Percentiles rank a stretch among this genome's conserved stretches.
These are phyloP conservation scores for Kodamaea hsintzibuensis DNA, from an alignment of 805 yeast species.

Conservation along the genomic window DNA sequence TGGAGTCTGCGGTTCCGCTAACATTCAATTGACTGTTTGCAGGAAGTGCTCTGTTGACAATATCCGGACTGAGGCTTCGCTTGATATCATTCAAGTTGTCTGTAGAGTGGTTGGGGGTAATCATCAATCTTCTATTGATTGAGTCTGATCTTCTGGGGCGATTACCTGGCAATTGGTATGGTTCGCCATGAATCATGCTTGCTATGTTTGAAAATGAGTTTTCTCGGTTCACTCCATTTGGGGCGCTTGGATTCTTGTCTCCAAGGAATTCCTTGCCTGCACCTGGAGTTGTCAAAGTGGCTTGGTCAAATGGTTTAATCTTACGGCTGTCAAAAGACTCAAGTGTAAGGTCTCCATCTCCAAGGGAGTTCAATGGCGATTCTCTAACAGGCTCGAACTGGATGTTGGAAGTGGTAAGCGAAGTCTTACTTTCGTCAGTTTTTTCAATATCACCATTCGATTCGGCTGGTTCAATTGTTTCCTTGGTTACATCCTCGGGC, in stretches of 20 bases:
- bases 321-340: slow-evolving; percentile 23
- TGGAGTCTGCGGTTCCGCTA: slow-evolving; percentile 19
- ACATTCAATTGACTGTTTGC: slow-evolving; percentile 17
- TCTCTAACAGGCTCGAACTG: slow-evolving; percentile 50
- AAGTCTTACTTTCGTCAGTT: slow-evolving; percentile 3
- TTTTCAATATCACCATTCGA: slow-evolving; percentile 1
- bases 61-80: slow-evolving; percentile 20
- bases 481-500: not conserved
- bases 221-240: slow-evolving; percentile 3
- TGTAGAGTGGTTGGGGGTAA: slow-evolving; percentile 20
- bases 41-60: slow-evolving; percentile 17
- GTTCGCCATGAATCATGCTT: slow-evolving; percentile 8
- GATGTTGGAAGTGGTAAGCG: slow-evolving; percentile 30
- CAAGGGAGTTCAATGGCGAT: slow-evolving; percentile 48
- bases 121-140: slow-evolving; percentile 9
- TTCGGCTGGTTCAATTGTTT: not conserved
- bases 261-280: slow-evolving; percentile 1
- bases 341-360: slow-evolving; percentile 47
- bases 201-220: slow-evolving; percentile 8
- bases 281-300: slow-evolving; percentile 6
- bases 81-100: slow-evolving; percentile 17
- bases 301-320: slow-evolving; percentile 8
- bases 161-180: not conserved
- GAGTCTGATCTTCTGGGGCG: slow-evolving; percentile 10
- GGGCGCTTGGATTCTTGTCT: slow-evolving; percentile 6